Evolutionary conservation across 75 land plant genomes (phyloP).

Genomic region (Pseudotsuga menziesii): DNA sequence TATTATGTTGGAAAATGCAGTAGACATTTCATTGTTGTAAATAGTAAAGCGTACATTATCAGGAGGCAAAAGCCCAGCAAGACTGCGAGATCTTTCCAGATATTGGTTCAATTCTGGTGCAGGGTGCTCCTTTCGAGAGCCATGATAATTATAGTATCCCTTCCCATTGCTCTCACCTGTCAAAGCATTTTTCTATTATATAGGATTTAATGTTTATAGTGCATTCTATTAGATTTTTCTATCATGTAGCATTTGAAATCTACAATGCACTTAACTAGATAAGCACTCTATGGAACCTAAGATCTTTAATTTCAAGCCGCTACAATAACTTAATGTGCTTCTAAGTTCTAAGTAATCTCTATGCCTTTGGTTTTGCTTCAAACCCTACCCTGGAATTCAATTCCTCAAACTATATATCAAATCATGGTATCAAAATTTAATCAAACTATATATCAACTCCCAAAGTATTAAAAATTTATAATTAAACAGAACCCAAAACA

Average conservation of each 20-base stretch:
- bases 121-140: conserved; percentile 30
- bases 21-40: neutral
- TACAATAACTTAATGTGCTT: neutral
- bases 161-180: conserved; percentile 42
- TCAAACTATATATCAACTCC: too few relatives aligned
- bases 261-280: neutral
- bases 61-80: conserved; percentile 20
- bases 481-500: too few relatives aligned
- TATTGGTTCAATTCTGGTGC: conserved; percentile 42
- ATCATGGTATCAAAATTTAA: too few relatives aligned
- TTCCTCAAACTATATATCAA: neutral
- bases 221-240: neutral
- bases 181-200: neutral
- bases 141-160: conserved; percentile 41
- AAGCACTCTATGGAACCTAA: neutral
- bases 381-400: neutral
- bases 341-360: neutral
- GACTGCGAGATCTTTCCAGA: conserved; percentile 30
- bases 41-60: conserved; percentile 24
- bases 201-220: neutral
- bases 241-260: neutral
- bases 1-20: neutral
- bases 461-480: too few relatives aligned
- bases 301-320: neutral
- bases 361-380: neutral